Percentiles rank a stretch among this genome's conserved stretches.
These are phyloP conservation scores for Chenopodium album DNA, from an alignment of 148 eudicot species.

Conservation along the genomic window DNA sequence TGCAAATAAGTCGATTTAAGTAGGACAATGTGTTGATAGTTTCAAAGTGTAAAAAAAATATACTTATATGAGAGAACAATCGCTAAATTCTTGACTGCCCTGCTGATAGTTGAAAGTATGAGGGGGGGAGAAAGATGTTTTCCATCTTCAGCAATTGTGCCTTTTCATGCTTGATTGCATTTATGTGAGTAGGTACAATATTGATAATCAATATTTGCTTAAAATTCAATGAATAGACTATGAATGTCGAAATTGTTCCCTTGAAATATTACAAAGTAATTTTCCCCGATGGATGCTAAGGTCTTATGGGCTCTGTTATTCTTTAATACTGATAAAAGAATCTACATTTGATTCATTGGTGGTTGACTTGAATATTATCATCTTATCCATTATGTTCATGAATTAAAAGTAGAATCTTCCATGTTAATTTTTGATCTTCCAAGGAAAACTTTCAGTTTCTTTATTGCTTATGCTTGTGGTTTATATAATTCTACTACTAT, in stretches of 20 bases:
- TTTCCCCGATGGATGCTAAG: not conserved
- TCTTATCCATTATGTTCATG: not conserved
- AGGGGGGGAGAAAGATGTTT: too few species aligned
- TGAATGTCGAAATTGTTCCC: too few species aligned
- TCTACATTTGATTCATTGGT: not conserved
- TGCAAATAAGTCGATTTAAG: not conserved
- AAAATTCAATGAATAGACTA: not conserved
- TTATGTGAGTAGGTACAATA: not conserved
- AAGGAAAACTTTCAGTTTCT: not conserved
- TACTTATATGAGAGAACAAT: too few species aligned
- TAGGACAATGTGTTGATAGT: not conserved
- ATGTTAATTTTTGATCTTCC: not conserved
- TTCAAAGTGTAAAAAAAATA: too few species aligned
- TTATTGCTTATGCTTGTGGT: not conserved
- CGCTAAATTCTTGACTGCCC: not conserved
- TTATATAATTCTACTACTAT: too few species aligned
- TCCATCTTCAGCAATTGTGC: not conserved
- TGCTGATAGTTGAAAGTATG: not conserved
- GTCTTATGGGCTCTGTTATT: not conserved
- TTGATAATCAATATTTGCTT: not conserved
- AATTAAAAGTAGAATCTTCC: not conserved
- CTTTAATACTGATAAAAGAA: not conserved
- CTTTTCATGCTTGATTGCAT: not conserved
- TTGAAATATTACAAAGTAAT: too few species aligned
- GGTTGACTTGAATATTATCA: not conserved